A percentile compares a stretch with the other conserved stretches of the same genome.
These are phyloP conservation scores for Globisporangium rhizosaccharum DNA, from an alignment of 352 stramenopile species.

Conservation along the genomic window DNA sequence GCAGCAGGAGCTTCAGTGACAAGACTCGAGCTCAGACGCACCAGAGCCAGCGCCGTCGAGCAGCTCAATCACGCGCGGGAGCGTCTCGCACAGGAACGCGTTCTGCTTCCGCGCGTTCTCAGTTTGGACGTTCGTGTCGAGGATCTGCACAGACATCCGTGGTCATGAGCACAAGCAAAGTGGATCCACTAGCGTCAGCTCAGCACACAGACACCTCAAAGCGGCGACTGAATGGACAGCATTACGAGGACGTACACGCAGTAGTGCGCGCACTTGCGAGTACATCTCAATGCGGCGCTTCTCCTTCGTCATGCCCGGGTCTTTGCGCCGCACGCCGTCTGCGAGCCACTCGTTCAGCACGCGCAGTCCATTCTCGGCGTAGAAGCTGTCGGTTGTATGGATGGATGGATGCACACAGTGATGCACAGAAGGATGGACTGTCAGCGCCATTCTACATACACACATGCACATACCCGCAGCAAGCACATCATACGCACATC, in stretches of 20 bases:
- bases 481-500: slow-evolving; percentile 27
- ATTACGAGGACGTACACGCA: slow-evolving; percentile 30
- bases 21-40: slow-evolving; percentile 13
- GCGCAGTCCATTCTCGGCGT: slow-evolving; percentile 60
- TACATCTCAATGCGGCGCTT: slow-evolving; percentile 70
- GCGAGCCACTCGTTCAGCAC: slow-evolving; percentile 72
- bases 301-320: slow-evolving; percentile 38
- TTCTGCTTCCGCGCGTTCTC: slow-evolving; percentile 63
- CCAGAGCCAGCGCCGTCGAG: slow-evolving; percentile 57
- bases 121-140: slow-evolving; percentile 69
- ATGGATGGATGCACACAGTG: not conserved
- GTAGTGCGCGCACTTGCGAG: slow-evolving; percentile 67
- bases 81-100: slow-evolving; percentile 50
- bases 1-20: not conserved
- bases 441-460: not conserved
- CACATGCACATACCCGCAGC: not conserved
- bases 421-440: not conserved
- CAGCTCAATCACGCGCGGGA: slow-evolving; percentile 57
- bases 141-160: slow-evolving; percentile 23
- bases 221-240: not conserved
- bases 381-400: slow-evolving; percentile 36
- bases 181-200: slow-evolving; percentile 4
- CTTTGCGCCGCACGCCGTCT: slow-evolving; percentile 34
- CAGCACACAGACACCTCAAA: not conserved
- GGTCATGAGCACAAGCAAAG: not conserved